Evolutionary conservation across 2,329 filamentous ascomycete genomes (phyloP), one percentile per base, ranked within the genome.

Genomic region (Aureobasidium namibiae): DNA sequence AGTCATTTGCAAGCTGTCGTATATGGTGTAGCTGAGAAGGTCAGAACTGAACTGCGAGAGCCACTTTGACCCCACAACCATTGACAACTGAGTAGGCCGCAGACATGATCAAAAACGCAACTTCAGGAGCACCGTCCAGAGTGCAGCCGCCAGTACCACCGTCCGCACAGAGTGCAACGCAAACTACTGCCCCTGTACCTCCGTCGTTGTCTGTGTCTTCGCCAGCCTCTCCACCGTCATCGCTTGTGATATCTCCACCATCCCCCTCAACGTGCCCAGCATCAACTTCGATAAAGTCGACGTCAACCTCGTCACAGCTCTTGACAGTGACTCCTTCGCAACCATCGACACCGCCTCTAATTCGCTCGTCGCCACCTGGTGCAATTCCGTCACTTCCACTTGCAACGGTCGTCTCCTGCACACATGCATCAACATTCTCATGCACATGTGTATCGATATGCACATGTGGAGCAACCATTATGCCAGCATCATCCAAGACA

Each of bases 41-140:
- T 65, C 18, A 18, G 62, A 4, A 59, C n/a, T 16, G 21, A n/a
- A n/a, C n/a, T n/a, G n/a, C n/a, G n/a, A n/a, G 54, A 6, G 33
- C 23, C 21, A 52, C 5, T 0, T 33, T 13, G 41, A 6, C 52
- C 7, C 1, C 41, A 8, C 46, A 50, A 5, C 14, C 13, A 24
- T 23, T 56, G 49, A 53, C 21, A 10, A 23, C 16, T 13, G 59
- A 41, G 14, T 56, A 77, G 75, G 76, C 76, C 21, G 76, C 76
- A 16, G 76, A 78, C 63, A 74, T 78, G 42, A 78, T 79, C 64
- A 78, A 75, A 63, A 64, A 67, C 29, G 66, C 65, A 33, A 61
- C 61, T 21, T 24, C 48, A 7, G 31, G n/a, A 24, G 11, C 29
- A 6, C n/a, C 33, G n/a, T 7, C 46, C 1, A 14, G 8, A 52